These are phyloP conservation scores for Cornus kousa DNA, from an alignment of 148 eudicot genomes.

Conservation along the genomic window DNA sequence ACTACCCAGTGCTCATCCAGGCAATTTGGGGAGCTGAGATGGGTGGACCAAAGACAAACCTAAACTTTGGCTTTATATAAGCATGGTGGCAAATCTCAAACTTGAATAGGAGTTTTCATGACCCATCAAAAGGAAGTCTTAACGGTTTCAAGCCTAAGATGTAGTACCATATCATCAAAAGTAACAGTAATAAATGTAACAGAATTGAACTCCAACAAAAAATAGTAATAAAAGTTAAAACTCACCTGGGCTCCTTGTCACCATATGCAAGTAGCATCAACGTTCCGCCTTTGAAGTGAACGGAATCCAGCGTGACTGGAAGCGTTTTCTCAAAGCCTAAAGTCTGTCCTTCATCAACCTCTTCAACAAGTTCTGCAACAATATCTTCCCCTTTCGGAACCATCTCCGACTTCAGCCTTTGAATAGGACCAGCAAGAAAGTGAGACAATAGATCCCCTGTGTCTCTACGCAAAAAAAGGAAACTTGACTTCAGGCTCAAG, in stretches of 20 bases:
- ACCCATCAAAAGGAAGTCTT: neutral
- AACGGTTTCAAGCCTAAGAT: neutral
- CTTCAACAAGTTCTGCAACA: constrained; percentile 61
- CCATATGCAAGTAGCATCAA: constrained; percentile 95
- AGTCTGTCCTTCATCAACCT: constrained; percentile 41
- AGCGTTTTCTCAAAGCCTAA: constrained; percentile 61
- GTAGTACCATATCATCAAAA: neutral
- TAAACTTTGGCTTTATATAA: neutral
- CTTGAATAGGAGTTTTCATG: neutral
- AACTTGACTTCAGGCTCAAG: constrained; percentile 25
- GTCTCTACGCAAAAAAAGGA: constrained; percentile 26
- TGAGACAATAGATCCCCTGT: constrained; percentile 38
- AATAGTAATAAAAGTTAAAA: neutral
- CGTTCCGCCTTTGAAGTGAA: constrained; percentile 79
- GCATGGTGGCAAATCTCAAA: neutral
- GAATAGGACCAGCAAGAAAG: constrained; percentile 49
- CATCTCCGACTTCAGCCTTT: constrained; percentile 48
- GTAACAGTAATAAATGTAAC: neutral
- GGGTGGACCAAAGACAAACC: neutral
- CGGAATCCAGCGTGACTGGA: constrained; percentile 84
- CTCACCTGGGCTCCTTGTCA: constrained; percentile 86
- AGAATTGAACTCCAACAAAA: neutral
- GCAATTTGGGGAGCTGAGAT: neutral
- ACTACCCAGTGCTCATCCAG: neutral
- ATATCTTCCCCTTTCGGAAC: constrained; percentile 56